Percentiles rank a stretch among this genome's conserved stretches.
Evolutionary conservation across 441 rosid genomes (phyloP).

Genomic region (Pelargonium myrrhifolium): DNA sequence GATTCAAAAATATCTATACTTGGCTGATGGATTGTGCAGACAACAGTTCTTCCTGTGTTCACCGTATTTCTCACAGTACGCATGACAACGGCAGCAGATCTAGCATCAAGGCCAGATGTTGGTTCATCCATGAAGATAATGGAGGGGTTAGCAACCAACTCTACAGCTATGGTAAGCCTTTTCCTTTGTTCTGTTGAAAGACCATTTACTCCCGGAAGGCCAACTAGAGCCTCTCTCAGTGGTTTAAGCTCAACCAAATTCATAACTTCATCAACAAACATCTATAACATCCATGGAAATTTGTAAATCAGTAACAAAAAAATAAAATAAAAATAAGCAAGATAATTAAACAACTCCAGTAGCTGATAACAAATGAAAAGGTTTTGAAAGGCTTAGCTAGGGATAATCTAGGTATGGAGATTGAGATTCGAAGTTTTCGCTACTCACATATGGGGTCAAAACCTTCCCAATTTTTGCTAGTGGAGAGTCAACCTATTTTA

Average conservation of each 20-base stretch:
- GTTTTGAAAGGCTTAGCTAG: neutral
- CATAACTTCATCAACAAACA: slow-evolving; percentile 67
- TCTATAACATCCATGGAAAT: slow-evolving; percentile 26
- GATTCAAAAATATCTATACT: slow-evolving; percentile 21
- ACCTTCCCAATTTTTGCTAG: too few relatives aligned
- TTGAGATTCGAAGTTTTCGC: too few relatives aligned
- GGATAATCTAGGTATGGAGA: too few relatives aligned
- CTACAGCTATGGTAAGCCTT: slow-evolving; percentile 68
- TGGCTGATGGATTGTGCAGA: slow-evolving; percentile 78
- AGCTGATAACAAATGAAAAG: too few relatives aligned
- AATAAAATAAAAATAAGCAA: too few relatives aligned
- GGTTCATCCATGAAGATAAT: slow-evolving; percentile 84
- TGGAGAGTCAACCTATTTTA: too few relatives aligned
- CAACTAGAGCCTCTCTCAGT: slow-evolving; percentile 58
- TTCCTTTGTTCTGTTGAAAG: slow-evolving; percentile 70
- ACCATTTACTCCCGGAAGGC: slow-evolving; percentile 61
- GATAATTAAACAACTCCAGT: too few relatives aligned
- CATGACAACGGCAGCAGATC: slow-evolving; percentile 79
- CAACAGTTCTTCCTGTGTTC: slow-evolving; percentile 39
- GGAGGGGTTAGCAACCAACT: slow-evolving; percentile 71
- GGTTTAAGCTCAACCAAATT: slow-evolving; percentile 50
- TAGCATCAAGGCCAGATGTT: slow-evolving; percentile 72
- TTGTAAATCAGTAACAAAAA: neutral
- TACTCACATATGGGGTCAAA: too few relatives aligned
- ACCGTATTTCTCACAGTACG: slow-evolving; percentile 54